phyloP scores from a whole-genome alignment of 1,284 basidiomycete genomes.

The Vanrija pseudolonga region DNA sequence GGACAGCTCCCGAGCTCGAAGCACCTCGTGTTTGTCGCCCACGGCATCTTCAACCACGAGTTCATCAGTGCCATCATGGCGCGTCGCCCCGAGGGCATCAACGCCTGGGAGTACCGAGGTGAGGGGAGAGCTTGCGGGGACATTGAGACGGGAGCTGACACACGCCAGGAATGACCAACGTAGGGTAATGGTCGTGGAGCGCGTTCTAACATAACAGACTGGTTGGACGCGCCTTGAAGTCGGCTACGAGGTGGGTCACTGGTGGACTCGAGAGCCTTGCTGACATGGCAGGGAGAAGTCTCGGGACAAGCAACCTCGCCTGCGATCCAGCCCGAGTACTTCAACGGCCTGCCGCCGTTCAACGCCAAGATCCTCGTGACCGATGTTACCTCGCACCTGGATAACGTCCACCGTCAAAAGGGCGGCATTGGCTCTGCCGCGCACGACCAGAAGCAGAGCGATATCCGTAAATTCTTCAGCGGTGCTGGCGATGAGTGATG shows the following conservation, averaged over 20 bases:
- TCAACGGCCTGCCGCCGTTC: constrained; percentile 22
- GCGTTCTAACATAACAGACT: constrained; percentile 33
- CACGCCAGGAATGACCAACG: constrained; percentile 49
- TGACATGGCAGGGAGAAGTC: constrained; percentile 2
- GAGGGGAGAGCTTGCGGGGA: constrained; percentile 21
- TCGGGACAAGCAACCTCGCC: neutral
- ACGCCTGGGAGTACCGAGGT: constrained; percentile 46
- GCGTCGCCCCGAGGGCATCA: constrained; percentile 39
- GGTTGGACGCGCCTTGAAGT: constrained; percentile 52
- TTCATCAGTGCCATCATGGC: constrained; percentile 41
- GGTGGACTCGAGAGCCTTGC: neutral
- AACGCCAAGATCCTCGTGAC: constrained; percentile 35
- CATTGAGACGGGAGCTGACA: neutral
- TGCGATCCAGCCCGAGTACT: neutral
- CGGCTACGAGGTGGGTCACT: constrained; percentile 36
- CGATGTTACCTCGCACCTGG: constrained; percentile 48
- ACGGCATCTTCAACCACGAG: constrained; percentile 51
- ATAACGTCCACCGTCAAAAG: constrained; percentile 59
- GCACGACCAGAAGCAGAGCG: constrained; percentile 69
- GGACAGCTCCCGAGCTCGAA: constrained; percentile 21
- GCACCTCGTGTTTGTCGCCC: constrained; percentile 47
- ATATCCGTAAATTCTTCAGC: constrained; percentile 73
- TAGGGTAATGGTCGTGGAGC: neutral
- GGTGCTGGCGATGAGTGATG: constrained; percentile 44
- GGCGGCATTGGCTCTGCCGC: constrained; percentile 71